Base-by-base conservation (phyloP, 768 basidiomycete species). In the Boletus subcaerulescens region DNA sequence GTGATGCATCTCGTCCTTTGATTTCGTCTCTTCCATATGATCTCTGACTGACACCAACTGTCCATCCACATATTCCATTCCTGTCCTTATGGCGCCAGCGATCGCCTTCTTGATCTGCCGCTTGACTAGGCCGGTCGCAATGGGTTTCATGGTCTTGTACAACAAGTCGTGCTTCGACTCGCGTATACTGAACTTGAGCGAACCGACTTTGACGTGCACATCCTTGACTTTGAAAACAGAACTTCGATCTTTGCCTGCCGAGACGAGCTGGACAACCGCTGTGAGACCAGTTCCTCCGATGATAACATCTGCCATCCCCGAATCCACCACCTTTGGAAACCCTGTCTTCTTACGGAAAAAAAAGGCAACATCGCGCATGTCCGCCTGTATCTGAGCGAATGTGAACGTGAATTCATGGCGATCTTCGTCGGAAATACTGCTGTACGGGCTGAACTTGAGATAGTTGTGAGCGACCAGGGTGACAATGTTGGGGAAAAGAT, bases 311-410 rank as follows among this genome's bases (percentile, higher is more conserved):
- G 92, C 93, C 17, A 94, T 70, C 42, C 93, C 93, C 7, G 84
- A 85, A 71, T 96, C 93, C 46, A 70, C 78, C 69, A 94, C 72
- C 77, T 86, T 92, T 3, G 88, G 83, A 61, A 91, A 82, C 4
- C 91, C 91, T 6, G 76, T 80, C 82, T 94, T 95, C 78, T 86
- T 91, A 60, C 78, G 79, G 77, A 91, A 94, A 68, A 87, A 92
- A 71, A 98, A 96, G 10, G 89, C 87, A 14, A 97, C 91, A 62
- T 98, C 94, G 15, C 90, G 82, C 83, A 98, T 89, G 61, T 97
- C 93, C 6, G 89, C 89, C 68, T 98, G 94, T 62, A 97, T 89
- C 70, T 98, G 94, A 29, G 77, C 77, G 36, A 97, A 77, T 9
- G 83, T 84, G 51, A 97, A 67, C 35, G 80, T 86, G 66, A 97